phyloP scores from a whole-genome alignment of 2,329 filamentous ascomycete species.

The Diaporthe helianthi region DNA sequence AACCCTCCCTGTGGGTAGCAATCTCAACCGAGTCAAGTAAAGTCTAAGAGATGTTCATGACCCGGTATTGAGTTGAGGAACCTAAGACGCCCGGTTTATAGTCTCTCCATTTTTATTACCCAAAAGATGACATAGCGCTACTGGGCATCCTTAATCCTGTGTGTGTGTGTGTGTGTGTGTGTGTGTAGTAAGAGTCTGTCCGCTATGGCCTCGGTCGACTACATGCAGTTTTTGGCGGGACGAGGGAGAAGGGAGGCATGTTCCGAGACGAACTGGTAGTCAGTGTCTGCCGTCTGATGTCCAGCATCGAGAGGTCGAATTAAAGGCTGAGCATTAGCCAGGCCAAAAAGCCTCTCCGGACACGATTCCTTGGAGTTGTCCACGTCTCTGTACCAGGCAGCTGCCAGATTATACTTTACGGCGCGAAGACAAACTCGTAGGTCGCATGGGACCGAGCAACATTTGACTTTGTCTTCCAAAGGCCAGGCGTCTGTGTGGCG shows the following conservation, averaged over 20 bases:
- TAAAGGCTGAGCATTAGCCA: not conserved
- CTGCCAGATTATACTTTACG: too few species aligned
- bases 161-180: too few species aligned
- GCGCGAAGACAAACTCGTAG: not conserved
- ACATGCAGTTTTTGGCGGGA: not conserved
- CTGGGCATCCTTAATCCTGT: not conserved
- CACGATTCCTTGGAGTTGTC: too few species aligned
- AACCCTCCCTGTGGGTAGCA: not conserved
- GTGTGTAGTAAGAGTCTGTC: not conserved
- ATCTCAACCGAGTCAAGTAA: not conserved
- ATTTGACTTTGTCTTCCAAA: not conserved
- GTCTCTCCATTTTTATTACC: not conserved
- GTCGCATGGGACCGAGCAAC: not conserved
- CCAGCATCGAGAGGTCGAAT: not conserved
- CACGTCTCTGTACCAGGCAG: not conserved
- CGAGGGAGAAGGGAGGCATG: not conserved
- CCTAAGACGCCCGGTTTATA: too few species aligned
- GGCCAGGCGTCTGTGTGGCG: not conserved
- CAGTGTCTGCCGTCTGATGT: conserved; percentile 13
- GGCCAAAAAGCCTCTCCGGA: not conserved
- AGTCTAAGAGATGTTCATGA: not conserved
- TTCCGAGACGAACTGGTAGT: not conserved
- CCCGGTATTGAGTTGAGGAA: not conserved
- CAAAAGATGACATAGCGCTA: not conserved
- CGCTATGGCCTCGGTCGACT: not conserved